Conservation (phyloP, 2,329 filamentous ascomycete genomes). For the Lachnellula cervina region DNA sequence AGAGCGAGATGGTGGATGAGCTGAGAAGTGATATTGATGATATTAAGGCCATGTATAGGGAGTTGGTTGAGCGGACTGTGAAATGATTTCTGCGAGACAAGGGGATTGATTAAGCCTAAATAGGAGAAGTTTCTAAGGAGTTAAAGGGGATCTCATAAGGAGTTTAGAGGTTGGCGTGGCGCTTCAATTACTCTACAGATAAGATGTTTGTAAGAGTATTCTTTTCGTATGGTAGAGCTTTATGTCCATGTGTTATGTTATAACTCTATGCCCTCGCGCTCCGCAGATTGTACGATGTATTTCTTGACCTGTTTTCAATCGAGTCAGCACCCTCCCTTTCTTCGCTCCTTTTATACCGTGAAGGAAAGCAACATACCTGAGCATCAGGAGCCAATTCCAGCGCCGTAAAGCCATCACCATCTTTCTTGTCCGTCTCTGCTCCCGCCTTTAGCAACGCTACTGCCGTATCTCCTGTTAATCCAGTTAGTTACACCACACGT, state of each 20-base stretch:
- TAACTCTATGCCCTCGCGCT: constrained; percentile 76
- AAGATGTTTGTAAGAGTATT: background rate
- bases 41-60: constrained; percentile 93
- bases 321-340: background rate
- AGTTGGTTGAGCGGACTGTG: constrained; percentile 81
- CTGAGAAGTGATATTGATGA: constrained; percentile 82
- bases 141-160: background rate
- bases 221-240: background rate
- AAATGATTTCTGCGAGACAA: constrained; percentile 40
- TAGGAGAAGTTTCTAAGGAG: background rate
- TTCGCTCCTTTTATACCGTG: background rate
- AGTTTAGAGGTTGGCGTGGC: background rate
- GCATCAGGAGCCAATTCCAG: constrained; percentile 81
- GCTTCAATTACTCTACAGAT: background rate
- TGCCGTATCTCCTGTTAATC: constrained; percentile 67
- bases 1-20: constrained; percentile 92
- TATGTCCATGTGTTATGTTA: constrained; percentile 10
- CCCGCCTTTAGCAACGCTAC: constrained; percentile 78
- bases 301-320: constrained; percentile 13
- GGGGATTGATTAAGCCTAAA: background rate
- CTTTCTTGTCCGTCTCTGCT: constrained; percentile 74
- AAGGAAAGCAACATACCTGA: constrained; percentile 55
- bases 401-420: constrained; percentile 63
- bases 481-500: background rate
- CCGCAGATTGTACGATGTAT: constrained; percentile 57